Evolutionary conservation across 2,329 filamentous ascomycete species (phyloP), one percentile per base, ranked within the genome.

Genomic region (Chrysosporium queenslandicum): DNA sequence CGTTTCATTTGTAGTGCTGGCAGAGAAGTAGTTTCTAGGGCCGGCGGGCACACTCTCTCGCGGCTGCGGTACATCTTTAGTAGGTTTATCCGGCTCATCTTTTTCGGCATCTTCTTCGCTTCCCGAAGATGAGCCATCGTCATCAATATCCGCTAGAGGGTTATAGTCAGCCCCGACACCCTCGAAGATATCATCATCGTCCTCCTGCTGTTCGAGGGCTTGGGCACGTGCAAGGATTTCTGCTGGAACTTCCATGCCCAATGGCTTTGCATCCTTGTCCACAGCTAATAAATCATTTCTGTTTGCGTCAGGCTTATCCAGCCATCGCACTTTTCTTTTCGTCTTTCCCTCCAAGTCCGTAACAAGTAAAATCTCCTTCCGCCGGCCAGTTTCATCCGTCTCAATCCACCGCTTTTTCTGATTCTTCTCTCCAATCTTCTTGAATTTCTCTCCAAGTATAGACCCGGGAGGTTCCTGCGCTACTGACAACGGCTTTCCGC

Each of bases 171-270:
- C 73, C 1, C 79, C 80, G 2, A 77, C 78, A 1, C 77, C 80
- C 36, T 72, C 76, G 58, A 83, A 84, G 46, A 84, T 83, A 61
- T 83, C 79, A 61, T 83, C 79, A 25, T 77, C 77, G 37, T 81
- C 77, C 4, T 77, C 74, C n/a, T 68, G 70, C 41, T 70, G 64
- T 18, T 57, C 60, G 25, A 61, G 53, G 39, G 58, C 56, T 25
- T 64, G 63, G 42, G 62, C 61, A 52, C 64, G 67, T 2, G 68
- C 64, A 16, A 66, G 64, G 29, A 72, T 58, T 29, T 71, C 70
- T 7, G 66, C 69, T 3, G 74, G 72, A 2, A 77, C 67, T 42
- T 77, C 74, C 67, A 75, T 74, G 1, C 74, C 75, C 52, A 79
- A 66, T 2, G 75, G 75, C 45, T 72, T 69, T 2, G 65, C 66